Conservation (phyloP, 495 filamentous ascomycete genomes). For the Talaromyces adpressus region DNA sequence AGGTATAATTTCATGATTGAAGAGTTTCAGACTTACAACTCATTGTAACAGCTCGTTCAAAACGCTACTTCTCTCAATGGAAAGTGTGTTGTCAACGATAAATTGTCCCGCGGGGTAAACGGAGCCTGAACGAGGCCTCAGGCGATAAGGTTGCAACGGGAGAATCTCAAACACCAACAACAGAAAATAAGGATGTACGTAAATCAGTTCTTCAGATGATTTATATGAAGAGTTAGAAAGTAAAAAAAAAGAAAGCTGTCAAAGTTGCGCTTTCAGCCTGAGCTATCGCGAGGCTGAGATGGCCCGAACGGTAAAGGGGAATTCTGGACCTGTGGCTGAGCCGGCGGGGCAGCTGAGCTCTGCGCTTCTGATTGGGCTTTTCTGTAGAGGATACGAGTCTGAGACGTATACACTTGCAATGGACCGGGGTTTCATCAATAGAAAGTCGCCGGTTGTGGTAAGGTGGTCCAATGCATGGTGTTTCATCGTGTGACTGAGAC, state of each 20-base stretch:
- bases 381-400: neutral
- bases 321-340: constrained; percentile 2
- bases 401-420: neutral
- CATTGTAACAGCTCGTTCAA: constrained; percentile 26
- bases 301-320: neutral
- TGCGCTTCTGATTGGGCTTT: neutral
- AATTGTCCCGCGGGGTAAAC: neutral
- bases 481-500: neutral
- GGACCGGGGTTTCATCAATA: neutral
- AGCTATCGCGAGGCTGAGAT: neutral
- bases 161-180: neutral
- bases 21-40: constrained; percentile 33
- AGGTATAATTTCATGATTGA: neutral
- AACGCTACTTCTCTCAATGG: neutral
- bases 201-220: neutral
- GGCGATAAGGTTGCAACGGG: neutral
- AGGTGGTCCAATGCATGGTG: too few relatives aligned
- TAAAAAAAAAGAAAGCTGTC: neutral
- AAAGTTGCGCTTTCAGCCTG: neutral
- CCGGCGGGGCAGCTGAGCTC: constrained; percentile 12
- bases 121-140: neutral
- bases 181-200: neutral
- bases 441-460: neutral
- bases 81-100: neutral
- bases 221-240: neutral